Base-by-base conservation (phyloP, 2,329 filamentous ascomycete genomes). In the Aspergillus sp. region DNA sequence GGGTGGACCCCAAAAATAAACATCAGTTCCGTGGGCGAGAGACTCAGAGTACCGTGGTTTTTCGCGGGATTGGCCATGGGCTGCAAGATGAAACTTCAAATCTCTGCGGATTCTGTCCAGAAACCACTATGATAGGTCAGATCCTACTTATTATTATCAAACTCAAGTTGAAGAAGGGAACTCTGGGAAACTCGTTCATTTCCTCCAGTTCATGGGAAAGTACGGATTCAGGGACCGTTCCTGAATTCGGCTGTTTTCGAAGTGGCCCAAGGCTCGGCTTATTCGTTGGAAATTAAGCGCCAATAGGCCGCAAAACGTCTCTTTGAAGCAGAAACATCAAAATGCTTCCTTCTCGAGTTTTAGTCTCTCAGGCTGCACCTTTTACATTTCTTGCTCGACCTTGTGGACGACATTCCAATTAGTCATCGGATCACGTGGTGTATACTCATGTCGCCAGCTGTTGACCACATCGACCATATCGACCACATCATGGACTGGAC, bases 21-120 rank as follows among this genome's bases (percentile, higher is more conserved):
- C 58, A 64, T 40, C 5, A 47, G 44, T 59, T 59, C 62, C 62
- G 40, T 64, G 63, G 63, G 47, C 39, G 22, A 11, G 15, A n/a
- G n/a, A n/a, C n/a, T n/a, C n/a, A n/a, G n/a, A 20, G 57, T 53
- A 22, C 53, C 59, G 51, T 54, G 63, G 63, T 52, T 61, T 37
- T 42, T n/a, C 5, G 22, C 60, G 62, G 55, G 54, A 60, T 20
- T 40, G 48, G 19, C 27, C 27, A 20, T 50, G 46, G 39, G 34
- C 8, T n/a, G 33, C 20, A 34, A 46, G 20, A 51, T 51, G 34
- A 51, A 51, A 40, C 17, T 20, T 5, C 34, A 41, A 17, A 39
- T 33, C 39, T 42, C n/a, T 19, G 22, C 49, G 41, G 49, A 42
- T 40, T 24, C 22, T 51, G 49, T 47, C n/a, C 15, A 22, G 19